phyloP scores from a whole-genome alignment of 768 basidiomycete genomes.

The Suillus spraguei region DNA sequence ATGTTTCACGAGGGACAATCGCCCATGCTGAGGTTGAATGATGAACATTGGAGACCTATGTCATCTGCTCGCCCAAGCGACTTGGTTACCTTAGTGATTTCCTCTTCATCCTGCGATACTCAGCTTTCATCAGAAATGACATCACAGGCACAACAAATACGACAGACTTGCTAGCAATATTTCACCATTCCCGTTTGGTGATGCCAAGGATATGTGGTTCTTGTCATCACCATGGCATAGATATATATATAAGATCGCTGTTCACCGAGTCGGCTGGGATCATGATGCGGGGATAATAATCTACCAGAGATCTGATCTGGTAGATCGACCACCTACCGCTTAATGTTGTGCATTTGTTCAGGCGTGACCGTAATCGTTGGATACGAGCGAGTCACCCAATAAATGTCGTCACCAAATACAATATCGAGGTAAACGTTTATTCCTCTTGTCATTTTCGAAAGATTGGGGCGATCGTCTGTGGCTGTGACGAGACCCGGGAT shows the following conservation, averaged over 20 bases:
- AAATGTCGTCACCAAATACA: not conserved
- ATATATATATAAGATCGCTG: conserved; percentile 6
- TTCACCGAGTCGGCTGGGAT: not conserved
- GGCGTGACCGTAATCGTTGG: not conserved
- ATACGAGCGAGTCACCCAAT: not conserved
- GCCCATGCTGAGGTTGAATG: not conserved
- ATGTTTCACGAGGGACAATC: too few species aligned
- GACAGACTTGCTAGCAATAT: too few species aligned
- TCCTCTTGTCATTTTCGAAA: too few species aligned
- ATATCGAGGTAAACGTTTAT: too few species aligned
- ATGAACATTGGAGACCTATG: not conserved
- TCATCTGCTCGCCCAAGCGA: not conserved
- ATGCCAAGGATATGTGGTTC: conserved; percentile 26
- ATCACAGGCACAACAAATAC: too few species aligned
- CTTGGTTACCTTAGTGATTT: not conserved
- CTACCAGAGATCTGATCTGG: conserved; percentile 13
- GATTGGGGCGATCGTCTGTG: too few species aligned
- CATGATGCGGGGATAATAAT: not conserved
- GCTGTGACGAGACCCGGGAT: too few species aligned
- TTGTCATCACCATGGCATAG: conserved; percentile 26
- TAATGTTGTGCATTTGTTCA: not conserved
- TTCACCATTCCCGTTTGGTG: too few species aligned
- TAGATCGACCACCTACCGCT: not conserved
- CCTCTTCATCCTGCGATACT: too few species aligned
- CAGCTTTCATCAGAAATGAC: too few species aligned